phyloP scores from a whole-genome alignment of 805 yeast genomes.

The Starmerella khaoyaiensis region DNA sequence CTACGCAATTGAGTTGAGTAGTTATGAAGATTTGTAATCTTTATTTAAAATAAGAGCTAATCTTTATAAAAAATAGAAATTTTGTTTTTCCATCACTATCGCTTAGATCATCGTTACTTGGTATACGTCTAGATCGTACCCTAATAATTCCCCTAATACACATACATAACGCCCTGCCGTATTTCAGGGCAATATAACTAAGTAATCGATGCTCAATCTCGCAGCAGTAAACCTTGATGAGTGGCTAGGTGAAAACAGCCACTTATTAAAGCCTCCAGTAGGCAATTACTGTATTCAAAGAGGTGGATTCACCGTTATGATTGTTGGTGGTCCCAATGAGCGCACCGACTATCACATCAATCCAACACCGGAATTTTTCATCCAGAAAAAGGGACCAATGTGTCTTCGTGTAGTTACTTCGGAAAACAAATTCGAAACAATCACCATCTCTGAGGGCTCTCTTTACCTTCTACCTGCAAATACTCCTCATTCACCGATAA shows the following conservation, averaged over 20 bases:
- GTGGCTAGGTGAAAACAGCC: conserved; percentile 69
- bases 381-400: conserved; percentile 79
- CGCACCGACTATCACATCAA: conserved; percentile 87
- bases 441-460: conserved; percentile 70
- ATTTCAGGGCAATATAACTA: neutral
- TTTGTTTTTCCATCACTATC: too few species aligned
- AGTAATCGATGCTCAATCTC: conserved; percentile 10
- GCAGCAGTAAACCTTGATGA: conserved; percentile 60
- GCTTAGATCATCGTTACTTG: too few species aligned
- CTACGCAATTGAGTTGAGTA: conserved; percentile 54
- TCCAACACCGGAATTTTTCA: conserved; percentile 89
- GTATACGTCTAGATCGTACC: too few species aligned
- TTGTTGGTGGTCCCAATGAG: conserved; percentile 92
- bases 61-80: too few species aligned
- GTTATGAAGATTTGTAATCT: conserved; percentile 3
- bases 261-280: conserved; percentile 79
- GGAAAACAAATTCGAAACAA: conserved; percentile 60
- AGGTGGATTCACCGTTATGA: conserved; percentile 89
- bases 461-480: conserved; percentile 77
- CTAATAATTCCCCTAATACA: too few species aligned
- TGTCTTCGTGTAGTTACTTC: conserved; percentile 62
- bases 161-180: neutral
- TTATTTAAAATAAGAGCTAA: too few species aligned
- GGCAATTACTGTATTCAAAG: conserved; percentile 80
- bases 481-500: conserved; percentile 79